Conservation (phyloP, 1,284 basidiomycete species). For the Erythrobasidium hasegawianum region DNA sequence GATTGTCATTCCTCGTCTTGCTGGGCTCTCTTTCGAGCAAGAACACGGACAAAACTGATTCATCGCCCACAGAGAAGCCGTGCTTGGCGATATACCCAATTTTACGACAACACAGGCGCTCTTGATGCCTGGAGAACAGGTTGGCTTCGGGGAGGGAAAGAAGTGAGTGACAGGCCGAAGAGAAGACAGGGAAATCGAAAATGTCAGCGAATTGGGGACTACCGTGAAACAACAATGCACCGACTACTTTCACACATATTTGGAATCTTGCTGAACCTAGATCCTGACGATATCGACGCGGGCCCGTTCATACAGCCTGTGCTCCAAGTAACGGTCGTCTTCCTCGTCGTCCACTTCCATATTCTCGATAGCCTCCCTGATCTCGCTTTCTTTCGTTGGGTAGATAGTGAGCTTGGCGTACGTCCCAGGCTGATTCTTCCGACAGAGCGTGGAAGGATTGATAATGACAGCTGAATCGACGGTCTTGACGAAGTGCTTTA, state of each 20-base stretch:
- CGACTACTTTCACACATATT: no score
- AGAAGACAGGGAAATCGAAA: no score
- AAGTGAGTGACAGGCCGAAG: neutral
- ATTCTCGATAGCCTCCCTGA: conserved; percentile 24
- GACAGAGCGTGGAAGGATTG: conserved; percentile 67
- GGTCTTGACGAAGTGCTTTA: conserved; percentile 57
- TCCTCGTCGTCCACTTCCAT: conserved; percentile 35
- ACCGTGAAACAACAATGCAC: no score
- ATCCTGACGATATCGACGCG: conserved; percentile 35
- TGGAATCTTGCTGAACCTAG: neutral
- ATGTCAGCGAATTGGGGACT: no score
- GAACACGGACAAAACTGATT: no score
- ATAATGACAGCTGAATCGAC: conserved; percentile 64
- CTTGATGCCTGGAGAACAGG: neutral
- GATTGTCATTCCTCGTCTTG: neutral
- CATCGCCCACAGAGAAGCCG: neutral
- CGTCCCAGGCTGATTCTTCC: conserved; percentile 56
- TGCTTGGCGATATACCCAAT: neutral
- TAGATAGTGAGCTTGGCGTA: conserved; percentile 45
- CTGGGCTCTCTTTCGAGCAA: no score
- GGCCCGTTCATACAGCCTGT: conserved; percentile 32
- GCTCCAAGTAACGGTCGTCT: conserved; percentile 32
- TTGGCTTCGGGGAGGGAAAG: neutral
- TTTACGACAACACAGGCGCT: neutral
- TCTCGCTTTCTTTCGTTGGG: conserved; percentile 40